Base-by-base conservation (phyloP, 2,329 filamentous ascomycete species). In the Penicillium nordicum region DNA sequence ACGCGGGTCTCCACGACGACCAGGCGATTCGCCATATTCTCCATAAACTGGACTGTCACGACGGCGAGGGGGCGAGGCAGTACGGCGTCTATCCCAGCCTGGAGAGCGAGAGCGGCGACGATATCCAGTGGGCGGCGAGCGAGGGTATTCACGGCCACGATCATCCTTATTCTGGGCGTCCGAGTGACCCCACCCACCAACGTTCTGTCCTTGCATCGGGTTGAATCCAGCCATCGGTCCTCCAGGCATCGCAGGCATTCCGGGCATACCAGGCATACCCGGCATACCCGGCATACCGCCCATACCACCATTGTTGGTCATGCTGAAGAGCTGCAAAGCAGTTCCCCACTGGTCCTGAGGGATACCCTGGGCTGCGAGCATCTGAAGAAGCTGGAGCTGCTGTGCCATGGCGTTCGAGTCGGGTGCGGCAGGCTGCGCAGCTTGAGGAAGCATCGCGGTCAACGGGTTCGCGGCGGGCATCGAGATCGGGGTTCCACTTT, bases 81-180 rank as follows among this genome's bases (percentile, higher is more conserved):
- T 85, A 59, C 82, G 80, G 65, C 86, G 86, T 80, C 88, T 89
- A 63, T 85, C 84, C 68, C 86, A 88, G 56, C 87, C 86, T 49
- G 92, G 90, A 62, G 92, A 96, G 38, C 89, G 85, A 32, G 89
- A 93, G 50, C 92, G 84, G 57, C 88, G 91, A 56, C 89, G 85
- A 66, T 78, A 77, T 57, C 75, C 73, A 48, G 81, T 78, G 58
- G 80, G 79, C 18, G 86, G 87, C 34, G 88, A 90, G 70, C 86
- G 84, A 71, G 81, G 75, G 67, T 79, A 79, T 56, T 86, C 82
- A 61, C 81, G 80, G 63, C 88, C 86, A 79, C 82, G 80, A 63
- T 88, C 85, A 53, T 78, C 75, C 71, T 74, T 78, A 67, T 76
- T 75, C 61, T 76, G 74, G 40, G 75, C 73, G 42, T 73, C 72